Conservation (phyloP, 495 filamentous ascomycete species). For the Hypoxylon subgilvum region DNA sequence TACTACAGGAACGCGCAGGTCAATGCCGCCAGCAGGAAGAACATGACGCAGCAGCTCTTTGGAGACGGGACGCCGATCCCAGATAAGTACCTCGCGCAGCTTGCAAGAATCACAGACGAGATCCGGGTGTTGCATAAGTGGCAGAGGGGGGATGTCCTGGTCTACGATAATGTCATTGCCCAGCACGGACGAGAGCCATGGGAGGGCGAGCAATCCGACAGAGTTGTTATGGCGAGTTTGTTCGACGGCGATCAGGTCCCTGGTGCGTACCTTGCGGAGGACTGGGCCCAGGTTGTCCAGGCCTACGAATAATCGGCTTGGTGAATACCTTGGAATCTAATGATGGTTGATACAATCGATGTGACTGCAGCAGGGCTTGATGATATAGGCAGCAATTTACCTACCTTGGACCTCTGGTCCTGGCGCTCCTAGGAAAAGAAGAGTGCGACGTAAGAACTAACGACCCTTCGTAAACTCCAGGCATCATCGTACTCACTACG, state of each 20-base stretch:
- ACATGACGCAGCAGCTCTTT: slow-evolving; percentile 44
- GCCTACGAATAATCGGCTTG: slow-evolving; percentile 33
- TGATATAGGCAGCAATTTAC: no score
- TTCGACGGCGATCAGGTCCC: slow-evolving; percentile 50
- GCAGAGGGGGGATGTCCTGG: slow-evolving; percentile 49
- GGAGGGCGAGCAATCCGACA: slow-evolving; percentile 53
- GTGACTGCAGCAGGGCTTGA: no score
- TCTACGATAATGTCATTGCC: slow-evolving; percentile 56
- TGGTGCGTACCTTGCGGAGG: slow-evolving; percentile 50
- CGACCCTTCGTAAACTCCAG: no score
- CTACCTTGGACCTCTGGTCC: no score
- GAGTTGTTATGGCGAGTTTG: slow-evolving; percentile 54
- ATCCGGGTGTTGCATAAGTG: slow-evolving; percentile 54
- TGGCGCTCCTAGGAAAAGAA: no score
- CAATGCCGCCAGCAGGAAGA: slow-evolving; percentile 32
- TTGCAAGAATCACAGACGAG: slow-evolving; percentile 57
- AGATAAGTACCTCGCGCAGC: slow-evolving; percentile 51
- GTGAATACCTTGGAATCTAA: no score
- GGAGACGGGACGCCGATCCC: slow-evolving; percentile 62
- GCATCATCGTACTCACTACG: no score
- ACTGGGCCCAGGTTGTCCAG: slow-evolving; percentile 56
- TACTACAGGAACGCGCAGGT: slow-evolving; percentile 50
- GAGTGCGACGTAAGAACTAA: no score
- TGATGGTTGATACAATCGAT: no score
- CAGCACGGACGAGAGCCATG: slow-evolving; percentile 58